phyloP scores from a whole-genome alignment of 2,329 filamentous ascomycete genomes.

The Blumeria hordei region DNA sequence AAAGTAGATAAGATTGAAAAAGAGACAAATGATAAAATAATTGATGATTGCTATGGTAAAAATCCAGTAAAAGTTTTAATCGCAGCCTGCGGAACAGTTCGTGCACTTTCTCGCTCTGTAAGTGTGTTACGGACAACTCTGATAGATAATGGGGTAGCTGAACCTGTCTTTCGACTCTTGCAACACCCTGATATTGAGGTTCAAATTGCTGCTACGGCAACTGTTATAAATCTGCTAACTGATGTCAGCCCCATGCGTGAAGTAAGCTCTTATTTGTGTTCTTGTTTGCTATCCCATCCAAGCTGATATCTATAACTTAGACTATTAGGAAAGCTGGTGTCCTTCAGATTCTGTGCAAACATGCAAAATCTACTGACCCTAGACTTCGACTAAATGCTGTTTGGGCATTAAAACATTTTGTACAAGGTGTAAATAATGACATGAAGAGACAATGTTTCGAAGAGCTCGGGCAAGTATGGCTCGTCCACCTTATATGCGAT shows the following conservation, averaged over 20 bases:
- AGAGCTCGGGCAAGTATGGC: conserved; percentile 54
- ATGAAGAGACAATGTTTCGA: conserved; percentile 58
- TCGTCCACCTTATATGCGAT: conserved; percentile 52
- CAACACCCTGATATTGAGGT: conserved; percentile 53
- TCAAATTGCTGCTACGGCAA: conserved; percentile 63
- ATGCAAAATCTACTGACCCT: conserved; percentile 62
- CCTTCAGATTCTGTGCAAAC: conserved; percentile 53
- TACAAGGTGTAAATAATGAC: conserved; percentile 44
- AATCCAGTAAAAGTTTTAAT: conserved; percentile 61
- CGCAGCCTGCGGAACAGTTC: conserved; percentile 61
- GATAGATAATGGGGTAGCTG: conserved; percentile 62
- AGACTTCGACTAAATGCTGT: conserved; percentile 62
- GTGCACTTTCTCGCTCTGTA: conserved; percentile 65
- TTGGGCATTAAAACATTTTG: conserved; percentile 84
- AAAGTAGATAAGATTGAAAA: conserved; percentile 15
- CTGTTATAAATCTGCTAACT: conserved; percentile 62
- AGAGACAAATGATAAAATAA: conserved; percentile 5
- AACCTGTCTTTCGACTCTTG: conserved; percentile 53
- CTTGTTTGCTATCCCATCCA: neutral
- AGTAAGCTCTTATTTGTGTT: conserved; percentile 25
- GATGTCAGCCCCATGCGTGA: conserved; percentile 83
- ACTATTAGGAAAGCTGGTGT: conserved; percentile 50
- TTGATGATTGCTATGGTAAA: conserved; percentile 28
- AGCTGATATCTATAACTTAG: conserved; percentile 17
- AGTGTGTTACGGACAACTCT: conserved; percentile 64